Percentiles rank a stretch among this genome's conserved stretches.
Conservation (phyloP, 257 asterid genomes). For the Solanum chiquidenum region DNA sequence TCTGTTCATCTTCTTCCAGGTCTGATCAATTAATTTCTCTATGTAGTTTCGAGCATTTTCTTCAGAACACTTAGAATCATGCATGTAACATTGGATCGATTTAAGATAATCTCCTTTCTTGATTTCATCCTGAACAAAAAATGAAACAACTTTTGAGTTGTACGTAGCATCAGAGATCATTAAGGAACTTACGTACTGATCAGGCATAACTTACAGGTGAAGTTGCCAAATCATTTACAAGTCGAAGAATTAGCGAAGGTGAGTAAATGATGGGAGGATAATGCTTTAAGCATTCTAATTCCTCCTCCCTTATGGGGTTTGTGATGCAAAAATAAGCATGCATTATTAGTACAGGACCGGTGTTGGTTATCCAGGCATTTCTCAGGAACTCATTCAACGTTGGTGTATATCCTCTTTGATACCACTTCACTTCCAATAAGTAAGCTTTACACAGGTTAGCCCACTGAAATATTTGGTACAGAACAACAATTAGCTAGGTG, state of each 20-base stretch:
- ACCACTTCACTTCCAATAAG: slow-evolving; percentile 38
- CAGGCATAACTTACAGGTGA: slow-evolving; percentile 23
- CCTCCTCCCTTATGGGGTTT: slow-evolving; percentile 19
- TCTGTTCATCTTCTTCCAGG: slow-evolving; percentile 27
- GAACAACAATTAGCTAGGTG: neutral
- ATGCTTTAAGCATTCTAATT: slow-evolving; percentile 10
- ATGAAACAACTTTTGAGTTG: neutral
- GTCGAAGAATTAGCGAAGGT: slow-evolving; percentile 36
- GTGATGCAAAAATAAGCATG: slow-evolving; percentile 22
- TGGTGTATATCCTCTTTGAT: slow-evolving; percentile 24
- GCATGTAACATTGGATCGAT: slow-evolving; percentile 38
- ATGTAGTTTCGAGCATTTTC: slow-evolving; percentile 29
- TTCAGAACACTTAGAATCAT: slow-evolving; percentile 25
- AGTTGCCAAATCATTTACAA: slow-evolving; percentile 43
- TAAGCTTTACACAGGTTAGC: slow-evolving; percentile 25
- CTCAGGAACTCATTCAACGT: slow-evolving; percentile 24
- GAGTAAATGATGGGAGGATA: slow-evolving; percentile 16
- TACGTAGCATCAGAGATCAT: neutral
- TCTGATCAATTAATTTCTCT: slow-evolving; percentile 5
- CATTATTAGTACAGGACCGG: slow-evolving; percentile 24
- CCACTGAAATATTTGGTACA: slow-evolving; percentile 22
- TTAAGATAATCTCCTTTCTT: slow-evolving; percentile 37
- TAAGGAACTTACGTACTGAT: neutral
- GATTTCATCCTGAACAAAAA: slow-evolving; percentile 27
- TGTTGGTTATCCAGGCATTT: slow-evolving; percentile 18